Conservation (phyloP, 164 flowering plant genomes). For the Protea cynaroides region DNA sequence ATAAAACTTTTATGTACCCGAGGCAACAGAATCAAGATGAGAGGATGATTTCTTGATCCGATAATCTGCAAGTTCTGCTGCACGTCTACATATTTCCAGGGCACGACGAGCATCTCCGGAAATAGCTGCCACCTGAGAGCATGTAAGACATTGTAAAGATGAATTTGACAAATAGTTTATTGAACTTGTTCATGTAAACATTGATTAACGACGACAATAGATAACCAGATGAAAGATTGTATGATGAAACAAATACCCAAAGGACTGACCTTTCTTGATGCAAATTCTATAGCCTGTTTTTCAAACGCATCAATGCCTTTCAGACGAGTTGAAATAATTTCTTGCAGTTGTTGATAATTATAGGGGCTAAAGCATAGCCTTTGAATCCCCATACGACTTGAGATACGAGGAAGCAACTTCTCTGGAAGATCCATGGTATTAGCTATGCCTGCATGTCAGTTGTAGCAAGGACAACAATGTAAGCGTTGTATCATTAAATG, state of each 20-base stretch:
- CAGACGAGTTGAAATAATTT: slow-evolving; percentile 81
- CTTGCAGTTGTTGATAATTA: slow-evolving; percentile 80
- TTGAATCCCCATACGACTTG: slow-evolving; percentile 96
- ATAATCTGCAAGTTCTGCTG: slow-evolving; percentile 88
- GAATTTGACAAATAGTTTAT: not conserved
- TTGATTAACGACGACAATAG: not conserved
- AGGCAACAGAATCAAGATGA: slow-evolving; percentile 23
- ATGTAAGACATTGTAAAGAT: slow-evolving; percentile 1
- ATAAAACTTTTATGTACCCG: slow-evolving; percentile 29
- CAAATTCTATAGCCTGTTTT: slow-evolving; percentile 89
- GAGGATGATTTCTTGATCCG: slow-evolving; percentile 39
- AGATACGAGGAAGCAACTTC: slow-evolving; percentile 94
- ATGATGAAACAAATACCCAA: not conserved
- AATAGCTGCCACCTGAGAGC: slow-evolving; percentile 84
- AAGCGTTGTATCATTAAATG: not conserved
- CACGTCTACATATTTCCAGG: slow-evolving; percentile 90
- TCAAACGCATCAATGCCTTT: slow-evolving; percentile 88
- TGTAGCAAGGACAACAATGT: not conserved
- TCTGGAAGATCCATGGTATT: slow-evolving; percentile 99
- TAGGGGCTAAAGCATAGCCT: slow-evolving; percentile 94
- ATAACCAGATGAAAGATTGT: not conserved
- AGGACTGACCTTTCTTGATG: slow-evolving; percentile 74
- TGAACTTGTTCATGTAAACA: not conserved
- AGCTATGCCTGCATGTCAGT: slow-evolving; percentile 64
- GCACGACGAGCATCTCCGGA: slow-evolving; percentile 99